Evolutionary conservation across 495 filamentous ascomycete species (phyloP), one percentile per base, ranked within the genome.

Genomic region (Lepidopterella palustris): DNA sequence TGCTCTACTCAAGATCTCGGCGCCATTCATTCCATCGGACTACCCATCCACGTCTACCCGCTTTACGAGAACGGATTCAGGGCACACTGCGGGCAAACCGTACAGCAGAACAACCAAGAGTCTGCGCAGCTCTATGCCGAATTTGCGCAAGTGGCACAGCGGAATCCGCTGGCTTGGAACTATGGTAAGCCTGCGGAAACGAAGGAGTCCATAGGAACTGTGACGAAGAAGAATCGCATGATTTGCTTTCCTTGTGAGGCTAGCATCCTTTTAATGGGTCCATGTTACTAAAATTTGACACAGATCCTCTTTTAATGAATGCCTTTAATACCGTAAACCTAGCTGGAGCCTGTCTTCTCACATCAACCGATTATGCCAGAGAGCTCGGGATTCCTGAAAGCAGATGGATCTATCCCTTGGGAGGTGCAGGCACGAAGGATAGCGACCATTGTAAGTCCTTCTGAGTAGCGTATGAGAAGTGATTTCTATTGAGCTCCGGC

Each of bases 241-340:
- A 80, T 82, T 42, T 80, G 78, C 58, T 76, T 71, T 50, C 80
- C 80, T 27, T 82, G 80, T 73, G 61, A 50, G 64, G 18, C 2
- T 13, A 15, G 15, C n/a, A 13, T 15, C 28, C n/a, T 54, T 50
- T 27, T 27, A 20, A 2, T 18, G 20, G 11, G 18, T 10, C 6
- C 32, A 32, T 20, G 50, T 20, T 8, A 5, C 23, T 24, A 29
- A 20, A 11, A 2, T 28, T 26, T n/a, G 21, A 31, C 1, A n/a
- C 53, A 84, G 81, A 84, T 72, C 79, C 81, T 5, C 72, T 84
- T 13, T 64, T 82, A 32, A 83, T 83, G 81, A 84, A 84, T 66
- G 80, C 81, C 26, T 83, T 83, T 72, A 83, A 84, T 63, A 79
- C 72, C 15, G 74, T 84, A 58, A 84, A 84, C 51, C 69, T 83